Conservation (phyloP, 371 early-diverging fungal species). For the Thermomucor indicae-seudaticae region DNA sequence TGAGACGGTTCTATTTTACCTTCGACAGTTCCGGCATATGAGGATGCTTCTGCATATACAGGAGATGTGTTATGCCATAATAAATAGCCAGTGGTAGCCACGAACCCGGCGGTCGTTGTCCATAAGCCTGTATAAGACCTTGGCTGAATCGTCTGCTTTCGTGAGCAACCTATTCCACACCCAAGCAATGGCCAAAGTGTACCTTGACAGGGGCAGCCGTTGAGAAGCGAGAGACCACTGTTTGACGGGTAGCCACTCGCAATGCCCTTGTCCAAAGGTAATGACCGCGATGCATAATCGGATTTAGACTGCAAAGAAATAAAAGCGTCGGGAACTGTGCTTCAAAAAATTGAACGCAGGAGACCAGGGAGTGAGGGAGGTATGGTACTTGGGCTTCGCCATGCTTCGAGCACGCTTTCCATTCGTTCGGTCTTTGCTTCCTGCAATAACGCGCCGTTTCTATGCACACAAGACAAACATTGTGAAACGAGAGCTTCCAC, state of each 20-base stretch:
- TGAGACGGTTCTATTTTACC: slow-evolving; percentile 10
- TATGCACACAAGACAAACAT: slow-evolving; percentile 28
- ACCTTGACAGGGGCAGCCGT: no score
- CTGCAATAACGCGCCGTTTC: no score
- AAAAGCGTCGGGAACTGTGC: no score
- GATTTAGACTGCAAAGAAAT: background rate
- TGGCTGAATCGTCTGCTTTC: no score
- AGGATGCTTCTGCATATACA: slow-evolving; percentile 15
- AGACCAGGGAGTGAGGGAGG: background rate
- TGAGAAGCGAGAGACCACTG: no score
- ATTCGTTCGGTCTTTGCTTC: slow-evolving; percentile 1
- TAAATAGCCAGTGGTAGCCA: background rate
- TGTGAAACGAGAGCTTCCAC: slow-evolving; percentile 37
- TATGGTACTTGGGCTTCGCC: background rate
- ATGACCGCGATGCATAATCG: slow-evolving; percentile 2
- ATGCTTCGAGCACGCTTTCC: slow-evolving; percentile 7
- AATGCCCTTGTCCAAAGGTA: no score
- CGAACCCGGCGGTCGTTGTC: background rate
- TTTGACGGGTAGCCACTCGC: no score
- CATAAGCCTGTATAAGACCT: no score
- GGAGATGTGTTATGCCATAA: slow-evolving; percentile 2
- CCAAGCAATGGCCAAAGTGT: no score
- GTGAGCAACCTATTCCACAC: no score
- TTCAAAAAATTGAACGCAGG: no score
- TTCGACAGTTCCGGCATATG: slow-evolving; percentile 34